phyloP scores from a whole-genome alignment of 208 protist genomes.

The Leishmania arabica region DNA sequence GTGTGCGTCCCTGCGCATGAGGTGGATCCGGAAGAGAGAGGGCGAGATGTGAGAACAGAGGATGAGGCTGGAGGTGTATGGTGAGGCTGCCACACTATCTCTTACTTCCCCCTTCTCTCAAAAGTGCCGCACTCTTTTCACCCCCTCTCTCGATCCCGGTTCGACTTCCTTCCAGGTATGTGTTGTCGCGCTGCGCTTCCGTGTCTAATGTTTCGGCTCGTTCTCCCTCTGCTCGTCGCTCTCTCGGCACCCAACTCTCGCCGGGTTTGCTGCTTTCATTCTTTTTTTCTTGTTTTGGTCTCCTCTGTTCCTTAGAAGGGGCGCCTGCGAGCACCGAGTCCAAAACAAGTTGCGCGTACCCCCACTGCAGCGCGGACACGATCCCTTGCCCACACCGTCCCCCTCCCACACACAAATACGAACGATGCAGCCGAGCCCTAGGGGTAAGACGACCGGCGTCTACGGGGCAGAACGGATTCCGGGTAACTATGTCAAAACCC shows the following conservation, averaged over 20 bases:
- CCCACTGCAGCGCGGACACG: not conserved
- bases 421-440: conserved; percentile 16
- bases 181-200: not conserved
- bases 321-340: not conserved
- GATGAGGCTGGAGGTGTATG: not conserved
- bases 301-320: not conserved
- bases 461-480: conserved; percentile 73
- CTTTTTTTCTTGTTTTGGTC: not conserved
- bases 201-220: not conserved
- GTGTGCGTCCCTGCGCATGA: not conserved
- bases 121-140: not conserved
- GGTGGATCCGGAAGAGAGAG: not conserved
- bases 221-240: not conserved
- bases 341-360: not conserved
- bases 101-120: not conserved
- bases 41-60: not conserved
- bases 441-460: conserved; percentile 55
- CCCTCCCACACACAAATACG: not conserved
- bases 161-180: not conserved
- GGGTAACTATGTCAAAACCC: conserved; percentile 70
- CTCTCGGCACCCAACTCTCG: not conserved
- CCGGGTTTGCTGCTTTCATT: not conserved
- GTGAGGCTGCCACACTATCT: not conserved
- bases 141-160: not conserved
- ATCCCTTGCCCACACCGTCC: too few species aligned